Conservation (phyloP, 1,284 basidiomycete species). For the Puccinia horiana region DNA sequence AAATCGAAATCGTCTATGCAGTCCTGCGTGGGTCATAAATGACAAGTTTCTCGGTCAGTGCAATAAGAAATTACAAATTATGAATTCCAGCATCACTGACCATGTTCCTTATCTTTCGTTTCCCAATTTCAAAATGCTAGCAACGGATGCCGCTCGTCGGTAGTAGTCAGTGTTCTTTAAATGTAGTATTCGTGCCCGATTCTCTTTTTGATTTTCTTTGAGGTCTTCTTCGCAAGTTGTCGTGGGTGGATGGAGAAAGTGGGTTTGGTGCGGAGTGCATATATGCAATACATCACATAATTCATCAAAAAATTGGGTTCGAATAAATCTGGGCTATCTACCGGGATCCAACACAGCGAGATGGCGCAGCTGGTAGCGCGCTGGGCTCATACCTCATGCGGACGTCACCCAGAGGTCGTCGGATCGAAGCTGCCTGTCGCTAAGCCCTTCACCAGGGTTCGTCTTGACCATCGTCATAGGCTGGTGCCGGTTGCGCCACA, state of each 20-base stretch:
- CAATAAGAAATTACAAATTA: not conserved
- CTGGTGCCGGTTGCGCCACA: too few relatives aligned
- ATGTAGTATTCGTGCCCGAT: not conserved
- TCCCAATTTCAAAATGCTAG: too few relatives aligned
- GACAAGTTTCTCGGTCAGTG: not conserved
- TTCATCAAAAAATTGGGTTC: too few relatives aligned
- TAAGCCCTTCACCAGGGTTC: not conserved
- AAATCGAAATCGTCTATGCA: constrained; percentile 22
- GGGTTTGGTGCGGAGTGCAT: not conserved
- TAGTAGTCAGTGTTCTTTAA: not conserved
- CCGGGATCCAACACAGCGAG: constrained; percentile 8
- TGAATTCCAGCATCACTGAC: not conserved
- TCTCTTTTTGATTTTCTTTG: not conserved
- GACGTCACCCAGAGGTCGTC: too few relatives aligned
- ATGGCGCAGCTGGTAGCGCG: constrained; percentile 37
- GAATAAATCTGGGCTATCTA: too few relatives aligned
- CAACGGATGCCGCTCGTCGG: not conserved
- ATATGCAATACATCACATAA: not conserved
- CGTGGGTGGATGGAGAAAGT: not conserved
- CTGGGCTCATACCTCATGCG: not conserved
- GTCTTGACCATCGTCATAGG: too few relatives aligned
- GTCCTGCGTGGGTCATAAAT: not conserved
- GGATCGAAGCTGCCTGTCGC: too few relatives aligned
- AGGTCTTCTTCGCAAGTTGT: not conserved
- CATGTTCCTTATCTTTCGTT: not conserved